Evolutionary conservation across 345 rosid genomes (phyloP).

Genomic region (Luvunga scandens): DNA sequence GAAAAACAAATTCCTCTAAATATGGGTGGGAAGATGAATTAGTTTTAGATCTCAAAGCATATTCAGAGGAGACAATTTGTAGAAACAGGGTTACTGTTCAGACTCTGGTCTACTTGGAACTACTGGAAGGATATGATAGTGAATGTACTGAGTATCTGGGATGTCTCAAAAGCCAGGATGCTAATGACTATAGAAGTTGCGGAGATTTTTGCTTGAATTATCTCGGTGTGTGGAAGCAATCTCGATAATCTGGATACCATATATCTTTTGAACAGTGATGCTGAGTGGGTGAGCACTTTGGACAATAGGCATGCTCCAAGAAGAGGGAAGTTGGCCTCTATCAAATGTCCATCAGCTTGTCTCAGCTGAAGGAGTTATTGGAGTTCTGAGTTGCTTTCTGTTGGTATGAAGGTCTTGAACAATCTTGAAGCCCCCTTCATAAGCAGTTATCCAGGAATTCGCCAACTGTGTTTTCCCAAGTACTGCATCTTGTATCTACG

Average conservation of each 20-base stretch:
- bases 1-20: not conserved
- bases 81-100: constrained; percentile 22
- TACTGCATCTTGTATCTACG: constrained; percentile 20
- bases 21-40: constrained; percentile 31
- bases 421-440: constrained; percentile 28
- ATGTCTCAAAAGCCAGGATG: not conserved
- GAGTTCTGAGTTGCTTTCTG: constrained; percentile 35
- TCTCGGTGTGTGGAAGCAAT: constrained; percentile 38
- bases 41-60: constrained; percentile 10
- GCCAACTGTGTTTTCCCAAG: constrained; percentile 22
- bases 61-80: constrained; percentile 15
- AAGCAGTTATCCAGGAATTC: constrained; percentile 14
- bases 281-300: constrained; percentile 33
- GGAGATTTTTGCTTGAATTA: constrained; percentile 46
- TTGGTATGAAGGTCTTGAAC: constrained; percentile 34
- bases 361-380: constrained; percentile 29
- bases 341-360: constrained; percentile 32
- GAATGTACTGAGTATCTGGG: constrained; percentile 18
- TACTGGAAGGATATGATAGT: constrained; percentile 39
- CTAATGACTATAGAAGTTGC: constrained; percentile 4
- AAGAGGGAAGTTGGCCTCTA: constrained; percentile 12
- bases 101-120: constrained; percentile 44
- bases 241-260: constrained; percentile 1
- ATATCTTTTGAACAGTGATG: constrained; percentile 30
- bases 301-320: constrained; percentile 19